phyloP scores from a whole-genome alignment of 2,329 filamentous ascomycete species.

The Juglanconis oblonga region DNA sequence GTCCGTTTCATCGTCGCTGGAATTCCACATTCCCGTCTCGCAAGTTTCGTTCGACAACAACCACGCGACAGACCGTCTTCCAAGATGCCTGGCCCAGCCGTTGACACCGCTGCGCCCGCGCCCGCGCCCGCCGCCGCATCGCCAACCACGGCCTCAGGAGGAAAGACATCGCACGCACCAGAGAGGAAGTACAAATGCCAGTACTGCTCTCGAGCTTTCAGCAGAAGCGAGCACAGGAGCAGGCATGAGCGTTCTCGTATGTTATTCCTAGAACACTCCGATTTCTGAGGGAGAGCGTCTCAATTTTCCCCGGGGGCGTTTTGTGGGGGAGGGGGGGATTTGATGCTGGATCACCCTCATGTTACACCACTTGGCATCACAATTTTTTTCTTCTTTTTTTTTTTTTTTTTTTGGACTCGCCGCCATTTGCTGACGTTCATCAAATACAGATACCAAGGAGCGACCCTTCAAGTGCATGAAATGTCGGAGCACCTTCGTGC shows the following conservation, averaged over 20 bases:
- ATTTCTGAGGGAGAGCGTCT: background rate
- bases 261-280: slow-evolving; percentile 41
- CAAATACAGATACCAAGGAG: slow-evolving; percentile 83
- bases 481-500: slow-evolving; percentile 96
- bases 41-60: slow-evolving; percentile 20
- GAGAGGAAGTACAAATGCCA: slow-evolving; percentile 99
- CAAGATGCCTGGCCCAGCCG: slow-evolving; percentile 69
- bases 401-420: too few species aligned
- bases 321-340: too few species aligned
- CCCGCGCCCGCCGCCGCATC: slow-evolving; percentile 61
- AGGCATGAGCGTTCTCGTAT: slow-evolving; percentile 97
- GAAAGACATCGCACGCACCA: slow-evolving; percentile 73
- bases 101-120: slow-evolving; percentile 49
- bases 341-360: background rate
- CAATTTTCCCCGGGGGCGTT: too few species aligned
- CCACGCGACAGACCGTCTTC: slow-evolving; percentile 32
- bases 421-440: slow-evolving; percentile 1
- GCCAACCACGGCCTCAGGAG: slow-evolving; percentile 58
- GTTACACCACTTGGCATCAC: slow-evolving; percentile 8
- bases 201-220: slow-evolving; percentile 97
- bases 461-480: slow-evolving; percentile 98
- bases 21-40: slow-evolving; percentile 13
- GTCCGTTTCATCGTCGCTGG: slow-evolving; percentile 17
- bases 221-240: slow-evolving; percentile 93
- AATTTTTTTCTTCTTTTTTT: background rate